These are phyloP conservation scores for Trametes punicea DNA, from an alignment of 768 basidiomycete species.

Conservation along the genomic window DNA sequence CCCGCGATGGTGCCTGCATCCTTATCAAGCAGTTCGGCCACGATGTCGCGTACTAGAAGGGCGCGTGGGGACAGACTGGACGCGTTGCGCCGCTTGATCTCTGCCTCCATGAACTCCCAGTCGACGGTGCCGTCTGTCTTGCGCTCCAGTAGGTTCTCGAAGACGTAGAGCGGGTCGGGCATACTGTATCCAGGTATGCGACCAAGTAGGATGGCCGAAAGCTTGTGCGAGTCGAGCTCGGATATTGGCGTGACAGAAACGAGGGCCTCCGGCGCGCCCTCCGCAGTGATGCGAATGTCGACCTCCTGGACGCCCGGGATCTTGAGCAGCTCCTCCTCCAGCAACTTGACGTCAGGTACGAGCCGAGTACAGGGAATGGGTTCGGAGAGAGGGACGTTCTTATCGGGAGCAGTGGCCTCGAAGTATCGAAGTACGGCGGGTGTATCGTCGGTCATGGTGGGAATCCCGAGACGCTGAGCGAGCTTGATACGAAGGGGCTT, in stretches of 20 bases:
- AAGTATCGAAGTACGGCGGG: constrained; percentile 39
- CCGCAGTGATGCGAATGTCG: constrained; percentile 32
- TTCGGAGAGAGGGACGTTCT: constrained; percentile 33
- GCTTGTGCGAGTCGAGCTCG: constrained; percentile 20
- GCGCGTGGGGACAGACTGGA: constrained; percentile 4
- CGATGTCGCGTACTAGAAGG: constrained; percentile 7
- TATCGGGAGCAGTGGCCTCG: constrained; percentile 35
- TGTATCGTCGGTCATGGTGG: constrained; percentile 33
- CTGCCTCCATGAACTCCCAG: constrained; percentile 15
- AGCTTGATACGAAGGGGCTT: constrained; percentile 45
- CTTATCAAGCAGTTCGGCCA: constrained; percentile 11
- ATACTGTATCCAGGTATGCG: constrained; percentile 40
- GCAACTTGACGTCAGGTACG: constrained; percentile 26
- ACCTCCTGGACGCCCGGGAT: constrained; percentile 35
- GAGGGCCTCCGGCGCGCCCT: constrained; percentile 38
- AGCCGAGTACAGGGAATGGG: constrained; percentile 38
- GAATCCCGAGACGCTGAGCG: constrained; percentile 38
- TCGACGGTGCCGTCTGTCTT: constrained; percentile 11
- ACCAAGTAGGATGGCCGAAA: constrained; percentile 19
- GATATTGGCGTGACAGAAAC: constrained; percentile 31
- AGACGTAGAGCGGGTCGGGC: constrained; percentile 35
- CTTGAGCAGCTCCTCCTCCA: constrained; percentile 30
- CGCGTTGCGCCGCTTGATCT: constrained; percentile 12
- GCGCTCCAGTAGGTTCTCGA: constrained; percentile 20
- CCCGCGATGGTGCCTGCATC: constrained; percentile 83